phyloP scores from a whole-genome alignment of 768 basidiomycete genomes.

The Clitopilus hobsonii region DNA sequence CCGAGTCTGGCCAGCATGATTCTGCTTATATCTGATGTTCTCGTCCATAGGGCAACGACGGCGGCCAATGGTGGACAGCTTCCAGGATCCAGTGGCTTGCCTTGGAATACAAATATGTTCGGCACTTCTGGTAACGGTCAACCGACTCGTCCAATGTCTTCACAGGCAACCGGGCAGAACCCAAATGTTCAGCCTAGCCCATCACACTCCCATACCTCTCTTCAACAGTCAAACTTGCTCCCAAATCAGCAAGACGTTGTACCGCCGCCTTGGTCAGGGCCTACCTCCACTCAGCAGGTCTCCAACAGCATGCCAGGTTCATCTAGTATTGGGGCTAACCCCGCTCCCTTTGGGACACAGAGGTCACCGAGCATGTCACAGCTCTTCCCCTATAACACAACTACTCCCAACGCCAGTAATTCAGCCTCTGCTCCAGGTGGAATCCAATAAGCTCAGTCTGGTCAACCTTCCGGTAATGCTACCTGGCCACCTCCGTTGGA shows the following conservation, averaged over 20 bases:
- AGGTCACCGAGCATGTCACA: conserved; percentile 29
- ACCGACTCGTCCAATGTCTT: conserved; percentile 3
- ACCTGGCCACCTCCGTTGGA: conserved; percentile 4
- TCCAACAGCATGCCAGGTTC: conserved; percentile 28
- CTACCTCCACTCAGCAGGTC: conserved; percentile 31
- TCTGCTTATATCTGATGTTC: too few species aligned
- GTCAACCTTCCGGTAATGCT: conserved; percentile 2
- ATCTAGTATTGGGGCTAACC: conserved; percentile 3
- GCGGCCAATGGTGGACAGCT: too few species aligned
- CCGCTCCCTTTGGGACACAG: conserved; percentile 20
- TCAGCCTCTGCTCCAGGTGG: conserved; percentile 6
- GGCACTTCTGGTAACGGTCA: background rate
- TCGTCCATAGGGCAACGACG: too few species aligned
- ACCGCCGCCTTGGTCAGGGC: conserved; percentile 30
- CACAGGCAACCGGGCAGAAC: conserved; percentile 4
- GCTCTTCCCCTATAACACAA: conserved; percentile 15
- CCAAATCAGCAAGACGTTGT: conserved; percentile 18
- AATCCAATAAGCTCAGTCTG: conserved; percentile 8
- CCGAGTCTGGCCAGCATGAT: too few species aligned
- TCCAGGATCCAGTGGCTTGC: conserved; percentile 2
- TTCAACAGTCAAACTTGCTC: conserved; percentile 20
- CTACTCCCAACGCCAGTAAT: conserved; percentile 4
- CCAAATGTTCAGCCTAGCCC: conserved; percentile 18
- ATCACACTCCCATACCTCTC: conserved; percentile 26
- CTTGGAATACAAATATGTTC: background rate